Base-by-base conservation (phyloP, 192 early-diverging fungal species). In the Coemansia aciculifera region DNA sequence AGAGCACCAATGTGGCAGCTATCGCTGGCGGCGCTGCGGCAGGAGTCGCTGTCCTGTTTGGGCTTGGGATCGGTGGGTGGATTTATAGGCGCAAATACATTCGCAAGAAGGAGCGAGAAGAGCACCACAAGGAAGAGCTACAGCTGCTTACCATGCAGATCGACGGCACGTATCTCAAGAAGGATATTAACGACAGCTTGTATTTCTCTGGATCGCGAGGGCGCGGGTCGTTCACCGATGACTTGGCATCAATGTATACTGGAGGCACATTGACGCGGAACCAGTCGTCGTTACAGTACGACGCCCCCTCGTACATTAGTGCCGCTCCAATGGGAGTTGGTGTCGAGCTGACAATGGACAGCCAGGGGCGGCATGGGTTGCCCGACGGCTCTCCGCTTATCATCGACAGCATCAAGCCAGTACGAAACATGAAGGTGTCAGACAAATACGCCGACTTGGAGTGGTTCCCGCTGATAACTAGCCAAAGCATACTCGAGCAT, bases 401-500 rank as follows among this genome's bases (percentile, higher is more conserved):
- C 29, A 66, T 66, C 48, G 66, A 74, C 24, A 44, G 59, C 62
- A 80, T 80, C 15, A 42, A 75, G 66, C 73, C 78, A 23, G 48
- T 72, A 8, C 66, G 68, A n/a, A 75, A 72, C 65, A 66, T 65
- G 36, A 80, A 80, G 40, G 73, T 63, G 8, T 66, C 78, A 0
- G 78, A 80, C 59, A 72, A 72, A 51, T 80, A 80, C 69, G 71
- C 73, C 13, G 78, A 80, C 38, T 62, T 80, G n/a, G 78, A 80
- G 44, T 80, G 78, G 78, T 80, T 80, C 69, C 78, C 78, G 21
- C 63, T 80, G 19, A 64, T 80, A n/a, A 63, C 39, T 21, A 51
- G 59, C 62, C 69, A 80, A 13, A 66, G 59, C 15, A 66, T 69
- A 59, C 67, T 80, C 51, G 66, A 71, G 49, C 61, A 67, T 10